Conservation (phyloP, 2,329 filamentous ascomycete species). For the Aspergillus sp. region DNA sequence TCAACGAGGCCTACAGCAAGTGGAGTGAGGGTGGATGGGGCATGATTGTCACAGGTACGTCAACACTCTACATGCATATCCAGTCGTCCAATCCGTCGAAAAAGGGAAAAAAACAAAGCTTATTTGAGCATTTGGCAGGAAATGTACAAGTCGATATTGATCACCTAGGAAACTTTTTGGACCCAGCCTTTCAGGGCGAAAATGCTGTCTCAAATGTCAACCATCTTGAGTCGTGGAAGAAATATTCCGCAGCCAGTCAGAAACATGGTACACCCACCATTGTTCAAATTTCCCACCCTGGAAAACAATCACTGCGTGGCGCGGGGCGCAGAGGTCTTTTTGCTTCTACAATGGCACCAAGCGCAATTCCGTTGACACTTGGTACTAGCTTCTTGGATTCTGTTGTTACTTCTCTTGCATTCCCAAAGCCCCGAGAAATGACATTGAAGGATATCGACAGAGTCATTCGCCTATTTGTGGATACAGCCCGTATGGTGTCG, state of each 20-base stretch:
- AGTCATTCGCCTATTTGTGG: constrained; percentile 50
- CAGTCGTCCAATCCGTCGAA: neutral
- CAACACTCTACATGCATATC: neutral
- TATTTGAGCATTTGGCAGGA: no score
- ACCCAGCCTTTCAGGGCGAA: constrained; percentile 22
- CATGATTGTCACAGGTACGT: constrained; percentile 39
- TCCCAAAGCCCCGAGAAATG: constrained; percentile 55
- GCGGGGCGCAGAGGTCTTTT: constrained; percentile 33
- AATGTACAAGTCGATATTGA: constrained; percentile 43
- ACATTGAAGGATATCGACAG: constrained; percentile 49
- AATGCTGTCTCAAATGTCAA: constrained; percentile 15
- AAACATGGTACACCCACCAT: constrained; percentile 38
- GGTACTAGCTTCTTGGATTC: constrained; percentile 34
- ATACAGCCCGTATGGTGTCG: constrained; percentile 46
- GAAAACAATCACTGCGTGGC: constrained; percentile 38
- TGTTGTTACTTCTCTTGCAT: constrained; percentile 19
- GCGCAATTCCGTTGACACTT: constrained; percentile 35
- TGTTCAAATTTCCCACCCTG: constrained; percentile 43
- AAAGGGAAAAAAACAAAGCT: no score
- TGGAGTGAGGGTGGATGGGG: constrained; percentile 47
- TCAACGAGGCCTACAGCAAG: constrained; percentile 44
- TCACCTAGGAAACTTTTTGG: constrained; percentile 31
- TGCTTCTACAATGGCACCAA: constrained; percentile 32
- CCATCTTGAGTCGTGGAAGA: constrained; percentile 20
- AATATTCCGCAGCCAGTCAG: constrained; percentile 27